Percentiles rank a stretch among this genome's conserved stretches.
These are phyloP conservation scores for Kodamaea jinghongensis DNA, from an alignment of 805 yeast genomes.

Conservation along the genomic window DNA sequence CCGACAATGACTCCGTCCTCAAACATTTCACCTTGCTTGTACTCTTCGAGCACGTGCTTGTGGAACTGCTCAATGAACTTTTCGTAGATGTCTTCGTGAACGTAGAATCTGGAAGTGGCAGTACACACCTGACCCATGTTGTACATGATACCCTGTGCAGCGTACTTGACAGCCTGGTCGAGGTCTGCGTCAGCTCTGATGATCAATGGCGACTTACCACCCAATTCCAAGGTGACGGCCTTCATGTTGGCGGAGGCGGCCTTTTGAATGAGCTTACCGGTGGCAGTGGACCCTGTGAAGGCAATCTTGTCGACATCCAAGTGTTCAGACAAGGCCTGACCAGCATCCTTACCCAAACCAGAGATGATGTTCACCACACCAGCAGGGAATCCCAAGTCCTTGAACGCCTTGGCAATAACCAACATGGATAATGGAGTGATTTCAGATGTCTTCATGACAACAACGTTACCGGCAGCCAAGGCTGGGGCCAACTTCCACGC, in stretches of 20 bases:
- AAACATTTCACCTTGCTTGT: conserved; percentile 58
- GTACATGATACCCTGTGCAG: conserved; percentile 60
- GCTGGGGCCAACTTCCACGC: conserved; percentile 86
- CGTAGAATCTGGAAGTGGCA: conserved; percentile 60
- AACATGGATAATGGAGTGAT: conserved; percentile 71
- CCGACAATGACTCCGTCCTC: conserved; percentile 50
- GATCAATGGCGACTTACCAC: conserved; percentile 68
- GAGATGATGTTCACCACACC: conserved; percentile 72
- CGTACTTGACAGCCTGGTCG: conserved; percentile 67
- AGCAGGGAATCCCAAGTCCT: conserved; percentile 71
- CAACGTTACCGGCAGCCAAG: conserved; percentile 72
- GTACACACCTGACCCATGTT: conserved; percentile 72
- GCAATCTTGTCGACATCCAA: conserved; percentile 49
- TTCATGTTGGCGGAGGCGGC: conserved; percentile 61
- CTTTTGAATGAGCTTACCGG: conserved; percentile 64
- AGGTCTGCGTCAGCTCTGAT: conserved; percentile 63
- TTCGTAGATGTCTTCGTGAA: conserved; percentile 56
- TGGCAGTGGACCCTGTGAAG: conserved; percentile 56
- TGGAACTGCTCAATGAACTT: conserved; percentile 46
- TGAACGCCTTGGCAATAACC: conserved; percentile 54
- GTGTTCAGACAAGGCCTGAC: conserved; percentile 62
- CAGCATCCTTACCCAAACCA: conserved; percentile 70
- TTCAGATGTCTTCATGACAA: conserved; percentile 73
- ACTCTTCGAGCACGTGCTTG: conserved; percentile 44
- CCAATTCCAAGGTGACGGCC: conserved; percentile 67